Base-by-base conservation (phyloP, 805 yeast species). In the Kuraishia cidri region DNA sequence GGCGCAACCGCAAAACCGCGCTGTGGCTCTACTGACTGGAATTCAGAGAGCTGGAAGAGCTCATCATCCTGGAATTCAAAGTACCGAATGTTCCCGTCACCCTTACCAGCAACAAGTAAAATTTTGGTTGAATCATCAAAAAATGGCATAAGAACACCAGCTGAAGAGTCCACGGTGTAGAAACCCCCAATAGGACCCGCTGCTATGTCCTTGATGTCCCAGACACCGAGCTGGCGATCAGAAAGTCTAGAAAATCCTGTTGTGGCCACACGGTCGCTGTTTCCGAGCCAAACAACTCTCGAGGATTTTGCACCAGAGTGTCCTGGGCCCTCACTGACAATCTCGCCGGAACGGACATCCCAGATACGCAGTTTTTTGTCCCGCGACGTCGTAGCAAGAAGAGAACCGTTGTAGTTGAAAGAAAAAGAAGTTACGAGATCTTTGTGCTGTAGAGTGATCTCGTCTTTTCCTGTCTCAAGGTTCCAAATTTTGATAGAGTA, bases 81-180 rank as follows among this genome's bases (percentile, higher is more conserved):
- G 60, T 90, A 90, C 50, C 96, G 83, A 48, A 92, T 85, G 55
- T 90, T 92, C 47, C 97, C 97, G 56, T 92, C 98, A 56, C 97
- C 97, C 58, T 92, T 90, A 45, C 98, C 99, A 21, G 95, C 97
- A 39, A 92, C 63, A 50, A 81, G 92, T 38, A 92, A 66, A 37
- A 88, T 74, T 35, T 78, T 74, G 29, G 83, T 87, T 23, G 82
- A 71, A 18, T 75, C 82, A 52, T 92, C 99, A 52, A 62, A 92
- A 47, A 82, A 73, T 19, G 98, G 98, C 72, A 92, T 82, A 55
- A 88, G 63, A 26, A 92, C 83, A 46, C 99, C 98, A 2, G 97
- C 82, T 4, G 94, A 80, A 16, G 94, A 73, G 52, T 94, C 98
- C 31, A 92, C 70, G 26, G 79, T 74, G 48, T 80, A 69, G 54